Conservation (phyloP, 2,329 filamentous ascomycete species). For the Pseudocercospora eumusae region DNA sequence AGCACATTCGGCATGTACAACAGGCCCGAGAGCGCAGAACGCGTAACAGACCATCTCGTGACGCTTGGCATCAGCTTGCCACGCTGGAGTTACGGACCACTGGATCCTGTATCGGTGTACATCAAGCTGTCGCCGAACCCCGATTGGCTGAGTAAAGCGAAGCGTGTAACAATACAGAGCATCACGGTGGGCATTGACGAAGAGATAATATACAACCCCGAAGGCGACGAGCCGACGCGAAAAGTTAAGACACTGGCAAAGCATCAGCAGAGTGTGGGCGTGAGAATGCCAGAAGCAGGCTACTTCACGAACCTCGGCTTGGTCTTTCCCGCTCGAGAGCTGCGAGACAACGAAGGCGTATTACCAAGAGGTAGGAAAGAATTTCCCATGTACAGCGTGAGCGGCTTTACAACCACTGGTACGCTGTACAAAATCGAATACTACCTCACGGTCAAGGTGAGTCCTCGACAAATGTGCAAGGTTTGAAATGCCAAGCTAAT, state of each 20-base stretch:
- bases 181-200: conserved; percentile 94
- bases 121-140: conserved; percentile 91
- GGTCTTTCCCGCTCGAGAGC: conserved; percentile 85
- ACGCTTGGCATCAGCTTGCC: conserved; percentile 89
- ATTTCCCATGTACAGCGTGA: conserved; percentile 86
- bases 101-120: conserved; percentile 93
- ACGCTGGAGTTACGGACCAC: conserved; percentile 92
- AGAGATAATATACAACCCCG: conserved; percentile 97
- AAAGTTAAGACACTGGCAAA: conserved; percentile 86
- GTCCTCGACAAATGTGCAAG: conserved; percentile 15
- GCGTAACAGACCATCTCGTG: conserved; percentile 85
- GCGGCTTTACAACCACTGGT: conserved; percentile 89
- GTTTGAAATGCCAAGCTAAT: conserved; percentile 21
- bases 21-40: conserved; percentile 82
- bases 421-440: conserved; percentile 98
- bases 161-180: conserved; percentile 87
- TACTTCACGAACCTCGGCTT: conserved; percentile 91
- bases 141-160: conserved; percentile 87
- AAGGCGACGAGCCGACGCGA: conserved; percentile 73
- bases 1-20: conserved; percentile 99
- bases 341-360: conserved; percentile 83
- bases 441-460: conserved; percentile 88
- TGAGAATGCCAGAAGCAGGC: conserved; percentile 84
- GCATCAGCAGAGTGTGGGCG: conserved; percentile 76
- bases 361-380: conserved; percentile 80